A percentile compares a stretch with the other conserved stretches of the same genome.
Evolutionary conservation across 2,329 filamentous ascomycete genomes (phyloP).

Genomic region (Diaporthe australafricana): DNA sequence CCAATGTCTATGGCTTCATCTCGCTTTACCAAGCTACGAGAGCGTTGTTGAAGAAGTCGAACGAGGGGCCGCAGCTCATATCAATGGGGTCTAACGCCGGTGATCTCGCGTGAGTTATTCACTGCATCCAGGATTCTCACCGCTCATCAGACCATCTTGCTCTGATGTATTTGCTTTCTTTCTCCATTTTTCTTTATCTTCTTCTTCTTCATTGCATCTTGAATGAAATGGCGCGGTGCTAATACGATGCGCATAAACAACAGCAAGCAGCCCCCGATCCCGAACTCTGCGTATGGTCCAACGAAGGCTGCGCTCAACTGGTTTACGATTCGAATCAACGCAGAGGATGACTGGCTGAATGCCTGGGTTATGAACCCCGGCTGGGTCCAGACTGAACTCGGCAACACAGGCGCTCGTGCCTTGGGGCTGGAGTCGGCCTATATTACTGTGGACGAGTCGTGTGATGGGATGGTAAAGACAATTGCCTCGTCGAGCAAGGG

Average conservation of each 20-base stretch:
- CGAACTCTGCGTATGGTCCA: slow-evolving; percentile 54
- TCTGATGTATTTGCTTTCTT: no score
- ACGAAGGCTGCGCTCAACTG: slow-evolving; percentile 53
- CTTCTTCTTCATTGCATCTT: no score
- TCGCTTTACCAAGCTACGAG: background rate
- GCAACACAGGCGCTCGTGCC: background rate
- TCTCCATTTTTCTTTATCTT: no score
- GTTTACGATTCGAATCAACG: slow-evolving; percentile 44
- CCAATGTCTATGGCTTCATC: background rate
- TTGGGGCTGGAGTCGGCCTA: slow-evolving; percentile 33
- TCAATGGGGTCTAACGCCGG: no score
- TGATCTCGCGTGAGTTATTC: no score
- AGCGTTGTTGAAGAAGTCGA: background rate
- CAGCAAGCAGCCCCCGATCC: slow-evolving; percentile 37
- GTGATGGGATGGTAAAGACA: slow-evolving; percentile 38
- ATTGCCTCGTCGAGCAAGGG: slow-evolving; percentile 38
- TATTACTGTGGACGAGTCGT: slow-evolving; percentile 30
- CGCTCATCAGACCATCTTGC: no score
- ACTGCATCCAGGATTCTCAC: no score
- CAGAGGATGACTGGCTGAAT: slow-evolving; percentile 49
- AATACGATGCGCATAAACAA: background rate
- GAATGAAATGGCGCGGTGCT: no score
- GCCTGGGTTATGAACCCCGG: slow-evolving; percentile 43
- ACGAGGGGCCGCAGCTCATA: no score
- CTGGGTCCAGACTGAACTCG: background rate